These are phyloP conservation scores for barrel medic (Medicago truncatula) DNA, from an alignment of 306 rosid genomes.

Conservation along the genomic window DNA sequence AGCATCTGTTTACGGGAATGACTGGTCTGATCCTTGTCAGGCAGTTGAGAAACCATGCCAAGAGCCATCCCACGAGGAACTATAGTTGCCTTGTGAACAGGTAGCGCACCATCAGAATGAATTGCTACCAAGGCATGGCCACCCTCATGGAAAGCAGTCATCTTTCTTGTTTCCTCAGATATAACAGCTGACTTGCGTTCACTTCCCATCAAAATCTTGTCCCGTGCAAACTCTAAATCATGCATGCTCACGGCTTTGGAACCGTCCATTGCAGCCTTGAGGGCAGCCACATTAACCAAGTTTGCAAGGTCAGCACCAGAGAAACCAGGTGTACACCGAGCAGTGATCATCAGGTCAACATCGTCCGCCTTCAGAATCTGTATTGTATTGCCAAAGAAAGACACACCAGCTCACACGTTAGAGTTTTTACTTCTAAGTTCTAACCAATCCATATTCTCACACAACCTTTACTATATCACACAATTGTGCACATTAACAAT, in stretches of 20 bases:
- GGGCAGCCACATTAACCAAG: conserved; percentile 84
- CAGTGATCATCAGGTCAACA: conserved; percentile 81
- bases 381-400: conserved; percentile 20
- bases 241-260: conserved; percentile 83
- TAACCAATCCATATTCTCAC: neutral
- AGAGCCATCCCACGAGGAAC: conserved; percentile 92
- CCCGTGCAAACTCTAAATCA: conserved; percentile 88
- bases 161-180: conserved; percentile 70
- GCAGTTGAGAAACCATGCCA: conserved; percentile 89
- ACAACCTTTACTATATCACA: conserved; percentile 6
- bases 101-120: conserved; percentile 83
- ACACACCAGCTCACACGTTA: neutral
- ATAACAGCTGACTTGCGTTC: conserved; percentile 87
- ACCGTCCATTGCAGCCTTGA: conserved; percentile 92
- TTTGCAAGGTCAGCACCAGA: conserved; percentile 96
- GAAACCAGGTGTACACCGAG: conserved; percentile 88
- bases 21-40: conserved; percentile 77
- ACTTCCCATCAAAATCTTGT: conserved; percentile 93
- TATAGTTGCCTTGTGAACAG: conserved; percentile 91
- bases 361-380: conserved; percentile 86
- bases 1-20: conserved; percentile 82
- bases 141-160: conserved; percentile 88
- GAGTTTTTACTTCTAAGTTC: conserved; percentile 20
- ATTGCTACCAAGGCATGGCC: conserved; percentile 95
- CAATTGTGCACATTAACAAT: neutral